phyloP scores from a whole-genome alignment of 805 yeast species.

The Candida berthetii region DNA sequence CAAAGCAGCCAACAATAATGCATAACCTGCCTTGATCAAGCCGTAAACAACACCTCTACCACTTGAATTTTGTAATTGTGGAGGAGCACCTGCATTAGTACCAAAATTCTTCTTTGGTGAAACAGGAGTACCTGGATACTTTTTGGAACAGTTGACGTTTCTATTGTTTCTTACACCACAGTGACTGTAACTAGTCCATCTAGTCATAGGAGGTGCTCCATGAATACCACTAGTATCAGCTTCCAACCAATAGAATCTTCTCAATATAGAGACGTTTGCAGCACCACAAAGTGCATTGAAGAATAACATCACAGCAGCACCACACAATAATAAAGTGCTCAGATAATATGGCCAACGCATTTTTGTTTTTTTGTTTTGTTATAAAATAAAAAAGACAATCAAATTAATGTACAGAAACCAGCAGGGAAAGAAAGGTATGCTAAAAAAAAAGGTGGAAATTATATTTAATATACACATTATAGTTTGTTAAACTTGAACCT shows the following conservation, averaged over 20 bases:
- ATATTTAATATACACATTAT: no score
- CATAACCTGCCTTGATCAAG: conserved; percentile 62
- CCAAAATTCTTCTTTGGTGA: conserved; percentile 76
- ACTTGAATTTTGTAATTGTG: conserved; percentile 35
- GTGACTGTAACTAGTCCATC: conserved; percentile 83
- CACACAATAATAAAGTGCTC: conserved; percentile 30
- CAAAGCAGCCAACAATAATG: conserved; percentile 54
- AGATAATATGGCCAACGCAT: conserved; percentile 23
- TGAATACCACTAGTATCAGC: conserved; percentile 58
- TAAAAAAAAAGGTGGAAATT: no score
- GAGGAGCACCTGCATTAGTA: conserved; percentile 46
- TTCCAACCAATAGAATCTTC: conserved; percentile 71
- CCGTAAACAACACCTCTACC: conserved; percentile 53
- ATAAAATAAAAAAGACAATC: no score
- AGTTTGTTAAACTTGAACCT: no score
- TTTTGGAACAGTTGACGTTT: conserved; percentile 43
- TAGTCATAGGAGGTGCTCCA: conserved; percentile 34
- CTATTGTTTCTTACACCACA: conserved; percentile 36
- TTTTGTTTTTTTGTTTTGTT: no score
- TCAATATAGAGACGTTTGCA: conserved; percentile 42
- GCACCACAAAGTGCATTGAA: conserved; percentile 66
- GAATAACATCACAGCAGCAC: conserved; percentile 48
- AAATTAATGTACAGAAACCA: not conserved
- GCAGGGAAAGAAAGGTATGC: no score
- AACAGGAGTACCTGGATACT: conserved; percentile 74